phyloP scores from a whole-genome alignment of 2,329 filamentous ascomycete genomes.

The Sclerotinia subarctica region DNA sequence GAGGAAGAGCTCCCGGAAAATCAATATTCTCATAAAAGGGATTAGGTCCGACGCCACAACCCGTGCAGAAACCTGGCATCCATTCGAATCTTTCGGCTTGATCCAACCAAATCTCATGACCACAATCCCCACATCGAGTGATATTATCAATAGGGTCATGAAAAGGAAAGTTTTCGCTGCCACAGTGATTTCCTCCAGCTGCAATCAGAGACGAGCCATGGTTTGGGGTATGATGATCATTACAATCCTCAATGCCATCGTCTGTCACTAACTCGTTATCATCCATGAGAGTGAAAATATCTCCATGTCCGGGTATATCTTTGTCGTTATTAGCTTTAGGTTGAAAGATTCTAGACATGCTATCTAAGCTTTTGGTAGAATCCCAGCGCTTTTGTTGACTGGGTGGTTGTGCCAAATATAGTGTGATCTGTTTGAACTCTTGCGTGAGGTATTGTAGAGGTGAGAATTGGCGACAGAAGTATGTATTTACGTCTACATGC shows the following conservation, averaged over 20 bases:
- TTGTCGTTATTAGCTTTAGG: background rate
- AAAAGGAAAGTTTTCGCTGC: conserved; percentile 17
- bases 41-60: conserved; percentile 18
- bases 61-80: conserved; percentile 26
- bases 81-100: background rate
- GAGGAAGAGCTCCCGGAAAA: conserved; percentile 9
- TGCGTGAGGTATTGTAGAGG: background rate
- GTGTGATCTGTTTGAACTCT: conserved; percentile 5
- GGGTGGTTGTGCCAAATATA: background rate
- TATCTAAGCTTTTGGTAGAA: background rate
- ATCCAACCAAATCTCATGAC: conserved; percentile 30
- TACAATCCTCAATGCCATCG: background rate
- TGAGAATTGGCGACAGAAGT: background rate
- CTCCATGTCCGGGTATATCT: background rate
- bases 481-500: background rate
- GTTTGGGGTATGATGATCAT: background rate
- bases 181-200: background rate
- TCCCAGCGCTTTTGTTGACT: background rate
- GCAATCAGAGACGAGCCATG: background rate
- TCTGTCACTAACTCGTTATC: background rate
- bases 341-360: background rate
- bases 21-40: conserved; percentile 27
- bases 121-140: conserved; percentile 29
- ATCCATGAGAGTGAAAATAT: background rate
- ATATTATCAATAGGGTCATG: conserved; percentile 17